A percentile compares a stretch with the other conserved stretches of the same genome.
Conservation (phyloP, 306 rosid genomes). For the Sechiopsis laciniata region DNA sequence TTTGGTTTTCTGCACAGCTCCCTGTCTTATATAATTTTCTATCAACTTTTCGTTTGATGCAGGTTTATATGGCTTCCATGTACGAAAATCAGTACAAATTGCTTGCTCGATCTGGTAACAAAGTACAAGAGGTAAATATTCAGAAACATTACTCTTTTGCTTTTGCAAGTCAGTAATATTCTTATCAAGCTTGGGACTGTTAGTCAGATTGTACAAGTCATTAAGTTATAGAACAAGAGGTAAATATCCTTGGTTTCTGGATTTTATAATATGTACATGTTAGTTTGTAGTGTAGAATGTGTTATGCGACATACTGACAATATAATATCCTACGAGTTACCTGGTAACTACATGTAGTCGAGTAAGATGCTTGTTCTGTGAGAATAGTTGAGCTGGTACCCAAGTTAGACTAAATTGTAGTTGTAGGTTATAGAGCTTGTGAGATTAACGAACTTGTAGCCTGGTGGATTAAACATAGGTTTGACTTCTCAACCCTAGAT, state of each 20-base stretch:
- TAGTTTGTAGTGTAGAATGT: background rate
- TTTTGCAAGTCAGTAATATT: background rate
- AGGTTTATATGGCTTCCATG: constrained; percentile 97
- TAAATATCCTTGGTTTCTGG: background rate
- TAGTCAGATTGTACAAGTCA: background rate
- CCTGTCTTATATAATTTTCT: background rate
- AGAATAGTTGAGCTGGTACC: background rate
- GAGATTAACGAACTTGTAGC: background rate
- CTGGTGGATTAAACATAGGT: background rate
- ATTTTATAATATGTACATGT: background rate
- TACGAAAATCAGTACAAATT: constrained; percentile 87
- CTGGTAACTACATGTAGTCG: background rate
- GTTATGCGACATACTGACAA: background rate
- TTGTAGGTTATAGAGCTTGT: background rate
- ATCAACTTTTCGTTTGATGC: constrained; percentile 20
- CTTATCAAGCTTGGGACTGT: background rate
- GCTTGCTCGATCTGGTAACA: constrained; percentile 83
- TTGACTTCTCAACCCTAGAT: background rate
- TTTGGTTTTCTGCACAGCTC: background rate
- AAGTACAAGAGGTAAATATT: constrained; percentile 76
- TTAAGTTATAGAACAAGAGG: background rate
- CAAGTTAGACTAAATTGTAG: background rate
- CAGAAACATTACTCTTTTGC: background rate
- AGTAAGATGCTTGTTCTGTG: background rate
- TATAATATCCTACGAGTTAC: background rate